phyloP scores from a whole-genome alignment of 805 yeast species.

The Grigorovia transvaalensis region DNA sequence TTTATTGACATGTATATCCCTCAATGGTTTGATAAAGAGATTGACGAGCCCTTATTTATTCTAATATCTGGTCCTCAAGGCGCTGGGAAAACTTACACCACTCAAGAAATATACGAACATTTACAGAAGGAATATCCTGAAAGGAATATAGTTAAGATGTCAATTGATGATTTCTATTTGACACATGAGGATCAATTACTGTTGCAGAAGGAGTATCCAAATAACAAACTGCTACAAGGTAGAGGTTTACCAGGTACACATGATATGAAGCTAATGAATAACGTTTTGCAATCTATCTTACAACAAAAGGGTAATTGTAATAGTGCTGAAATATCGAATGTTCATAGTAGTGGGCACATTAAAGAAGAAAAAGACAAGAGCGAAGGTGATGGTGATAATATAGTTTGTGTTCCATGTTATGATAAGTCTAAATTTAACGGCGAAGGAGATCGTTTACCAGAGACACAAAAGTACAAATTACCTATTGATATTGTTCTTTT shows the following conservation, averaged over 20 bases:
- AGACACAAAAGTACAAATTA: slow-evolving; percentile 15
- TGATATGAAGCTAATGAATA: slow-evolving; percentile 37
- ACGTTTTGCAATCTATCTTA: slow-evolving; percentile 25
- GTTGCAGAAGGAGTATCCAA: slow-evolving; percentile 32
- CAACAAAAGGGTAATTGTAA: slow-evolving; percentile 19
- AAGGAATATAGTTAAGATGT: slow-evolving; percentile 36
- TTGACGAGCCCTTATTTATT: slow-evolving; percentile 35
- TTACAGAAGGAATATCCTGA: slow-evolving; percentile 31
- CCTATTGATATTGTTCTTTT: slow-evolving; percentile 59
- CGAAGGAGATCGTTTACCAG: slow-evolving; percentile 60
- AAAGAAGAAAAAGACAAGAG: background rate
- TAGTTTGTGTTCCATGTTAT: slow-evolving; percentile 45
- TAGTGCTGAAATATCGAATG: slow-evolving; percentile 21
- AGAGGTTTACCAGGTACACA: slow-evolving; percentile 95
- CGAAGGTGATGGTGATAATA: background rate
- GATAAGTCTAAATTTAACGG: slow-evolving; percentile 69
- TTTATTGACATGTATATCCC: slow-evolving; percentile 16
- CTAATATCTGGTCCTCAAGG: slow-evolving; percentile 73
- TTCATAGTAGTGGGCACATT: too few relatives aligned
- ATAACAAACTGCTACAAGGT: slow-evolving; percentile 54
- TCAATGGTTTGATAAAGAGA: slow-evolving; percentile 14
- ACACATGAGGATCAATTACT: slow-evolving; percentile 49
- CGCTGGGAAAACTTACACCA: slow-evolving; percentile 58
- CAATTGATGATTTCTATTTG: slow-evolving; percentile 81
- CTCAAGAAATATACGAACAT: slow-evolving; percentile 31